phyloP scores from a whole-genome alignment of 345 rosid species.

The Bretschneidera sinensis region DNA sequence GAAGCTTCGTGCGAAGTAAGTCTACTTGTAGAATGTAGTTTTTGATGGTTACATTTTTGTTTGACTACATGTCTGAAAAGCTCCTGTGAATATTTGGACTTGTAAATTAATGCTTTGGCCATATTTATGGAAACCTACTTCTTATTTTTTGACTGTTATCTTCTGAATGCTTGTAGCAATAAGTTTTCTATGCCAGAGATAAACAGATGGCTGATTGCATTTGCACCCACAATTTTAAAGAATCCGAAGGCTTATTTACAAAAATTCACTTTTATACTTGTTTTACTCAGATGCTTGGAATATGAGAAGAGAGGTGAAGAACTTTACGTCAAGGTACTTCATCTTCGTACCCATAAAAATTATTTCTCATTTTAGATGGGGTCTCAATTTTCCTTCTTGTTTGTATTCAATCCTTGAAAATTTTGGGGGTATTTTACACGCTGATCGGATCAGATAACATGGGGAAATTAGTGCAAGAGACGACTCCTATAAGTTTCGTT shows the following conservation, averaged over 20 bases:
- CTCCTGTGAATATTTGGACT: no score
- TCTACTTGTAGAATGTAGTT: conserved; percentile 10
- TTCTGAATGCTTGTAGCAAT: background rate
- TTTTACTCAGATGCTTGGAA: conserved; percentile 53
- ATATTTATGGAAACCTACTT: no score
- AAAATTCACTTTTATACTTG: background rate
- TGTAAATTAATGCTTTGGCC: no score
- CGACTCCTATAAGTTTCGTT: no score
- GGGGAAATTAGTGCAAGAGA: no score
- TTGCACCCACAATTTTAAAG: no score
- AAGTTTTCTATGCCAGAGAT: background rate
- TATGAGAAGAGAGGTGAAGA: conserved; percentile 51
- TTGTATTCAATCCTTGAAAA: no score
- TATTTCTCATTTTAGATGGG: no score
- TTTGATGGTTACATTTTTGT: background rate
- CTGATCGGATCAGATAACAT: no score
- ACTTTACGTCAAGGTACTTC: conserved; percentile 55
- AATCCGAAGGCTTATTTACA: background rate
- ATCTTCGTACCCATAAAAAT: no score
- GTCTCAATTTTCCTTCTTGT: no score
- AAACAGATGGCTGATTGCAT: background rate
- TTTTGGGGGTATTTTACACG: no score
- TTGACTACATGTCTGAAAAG: background rate
- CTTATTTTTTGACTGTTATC: background rate
- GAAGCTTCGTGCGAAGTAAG: conserved; percentile 64